Evolutionary conservation across 2,329 filamentous ascomycete genomes (phyloP), one percentile per base, ranked within the genome.

Genomic region (Drechslera avenae): DNA sequence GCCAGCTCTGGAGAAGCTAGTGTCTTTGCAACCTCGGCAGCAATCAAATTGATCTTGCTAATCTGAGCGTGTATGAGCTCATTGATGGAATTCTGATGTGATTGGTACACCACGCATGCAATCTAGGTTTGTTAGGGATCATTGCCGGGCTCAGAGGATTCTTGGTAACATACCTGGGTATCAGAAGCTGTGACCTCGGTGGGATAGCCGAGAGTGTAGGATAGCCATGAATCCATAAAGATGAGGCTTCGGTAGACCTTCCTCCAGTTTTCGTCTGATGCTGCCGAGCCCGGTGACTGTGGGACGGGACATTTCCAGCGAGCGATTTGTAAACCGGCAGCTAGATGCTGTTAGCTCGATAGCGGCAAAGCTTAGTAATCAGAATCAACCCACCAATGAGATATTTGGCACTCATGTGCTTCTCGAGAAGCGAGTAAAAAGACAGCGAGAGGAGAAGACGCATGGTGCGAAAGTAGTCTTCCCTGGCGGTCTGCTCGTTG

Each of bases 171-270:
- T 70, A 72, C 68, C 42, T 59, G 45, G 10, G 66, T 53, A 37
- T 74, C 71, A 9, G 52, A 60, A 4, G 60, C 14, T 7, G 64
- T 68, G 5, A 68, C 62, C 36, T 73, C 70, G 5, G 69, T 63
- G 6, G 47, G 52, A 43, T 73, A 75, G 6, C 72, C 72, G 1
- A 75, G 51, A 2, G 71, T 75, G 33, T 72, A 73, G 1, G 70
- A 71, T 5, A 74, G 60, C 72, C 72, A 75, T 17, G 66, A 68
- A 50, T 74, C 72, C 67, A 74, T 71, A 54, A 74, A 74, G 7
- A 73, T 67, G 8, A 74, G 52, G 39, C 69, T 74, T 8, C 71
- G 62, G 30, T 65, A 68, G 12, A 74, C 46, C 32, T 62, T 66
- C 14, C 54, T 62, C 65, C 66, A 68, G 26, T 56, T 59, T 0